phyloP scores from a whole-genome alignment of 306 rosid genomes.

The Carpinus fangiana region DNA sequence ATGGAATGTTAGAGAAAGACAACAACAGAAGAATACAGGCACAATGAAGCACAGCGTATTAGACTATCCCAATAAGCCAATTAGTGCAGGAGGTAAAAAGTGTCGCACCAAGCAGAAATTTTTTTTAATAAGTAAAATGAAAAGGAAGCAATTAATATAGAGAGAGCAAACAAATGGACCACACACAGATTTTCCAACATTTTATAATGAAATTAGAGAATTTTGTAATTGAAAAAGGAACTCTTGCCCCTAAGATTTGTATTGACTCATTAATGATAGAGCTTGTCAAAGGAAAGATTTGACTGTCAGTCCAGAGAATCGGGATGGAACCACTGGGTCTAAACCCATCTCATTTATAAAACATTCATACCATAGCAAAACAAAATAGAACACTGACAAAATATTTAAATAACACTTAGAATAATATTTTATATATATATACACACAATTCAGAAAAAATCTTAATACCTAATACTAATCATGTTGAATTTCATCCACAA shows the following conservation, averaged over 20 bases:
- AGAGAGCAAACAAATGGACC: not conserved
- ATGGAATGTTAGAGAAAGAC: not conserved
- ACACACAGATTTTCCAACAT: not conserved
- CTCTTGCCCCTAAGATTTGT: not conserved
- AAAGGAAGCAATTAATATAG: not conserved
- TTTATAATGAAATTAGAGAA: not conserved
- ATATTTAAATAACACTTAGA: not conserved
- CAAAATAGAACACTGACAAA: not conserved
- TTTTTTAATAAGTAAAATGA: not conserved
- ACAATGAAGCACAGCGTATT: not conserved
- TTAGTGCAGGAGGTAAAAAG: not conserved
- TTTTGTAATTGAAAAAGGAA: not conserved
- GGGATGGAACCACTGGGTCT: not conserved
- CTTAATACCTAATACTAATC: not conserved
- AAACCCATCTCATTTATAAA: not conserved
- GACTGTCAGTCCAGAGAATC: not conserved
- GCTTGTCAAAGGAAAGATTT: not conserved
- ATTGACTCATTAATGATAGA: not conserved
- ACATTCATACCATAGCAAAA: not conserved
- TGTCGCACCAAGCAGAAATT: not conserved
- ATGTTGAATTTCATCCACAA: not conserved
- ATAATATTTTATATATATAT: not conserved
- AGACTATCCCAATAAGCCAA: not conserved
- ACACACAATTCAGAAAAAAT: not conserved
- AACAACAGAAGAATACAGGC: conserved; percentile 1